Evolutionary conservation across 176 grass and related monocot species (phyloP), one percentile per base, ranked within the genome.

Genomic region (Rhynchospora pubera): DNA sequence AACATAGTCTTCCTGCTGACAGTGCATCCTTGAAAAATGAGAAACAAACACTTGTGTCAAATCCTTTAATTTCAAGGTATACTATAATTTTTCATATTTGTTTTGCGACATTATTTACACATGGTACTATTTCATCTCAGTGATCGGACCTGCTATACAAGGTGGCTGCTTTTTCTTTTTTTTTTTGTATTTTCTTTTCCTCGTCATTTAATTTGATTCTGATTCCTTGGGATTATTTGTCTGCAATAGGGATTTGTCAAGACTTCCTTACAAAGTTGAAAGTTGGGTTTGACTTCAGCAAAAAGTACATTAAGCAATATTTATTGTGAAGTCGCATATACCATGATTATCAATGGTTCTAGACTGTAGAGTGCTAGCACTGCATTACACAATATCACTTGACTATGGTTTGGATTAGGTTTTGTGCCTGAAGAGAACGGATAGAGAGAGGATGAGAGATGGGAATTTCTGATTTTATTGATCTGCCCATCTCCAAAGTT

Each of bases 41-140:
- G 66, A 73, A 79, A 43, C 72, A 88, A 89, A 53, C 86, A 65
- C 47, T 83, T 44, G 79, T 86, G 72, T 30, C 77, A 80, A 93
- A 88, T 98, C 76, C 64, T 79, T 26, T 57, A 81, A 84, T 28
- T 86, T 74, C 34, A 68, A 51, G 69, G 69, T 76, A 76, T 5
- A 5, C 14, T 55, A 23, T 53, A 76, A 55, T 16, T 75, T 75
- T 75, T 44, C 46, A 26, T 52, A 21, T 53, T 66, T 66, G 26
- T 28, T 28, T 28, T 28, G 26, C 26, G 26, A 28, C 26, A 28
- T 28, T 1, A 1, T 28, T 28, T 28, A 28, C 26, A 28, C 26
- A 28, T 28, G 26, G 26, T 51, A 51, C 48, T 10, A 11, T 51
- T 51, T 9, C 48, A 6, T 70, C 14, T 45, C 39, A 9, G 5